phyloP scores from a whole-genome alignment of 179 eudicot species.

The Vitellaria paradoxa region DNA sequence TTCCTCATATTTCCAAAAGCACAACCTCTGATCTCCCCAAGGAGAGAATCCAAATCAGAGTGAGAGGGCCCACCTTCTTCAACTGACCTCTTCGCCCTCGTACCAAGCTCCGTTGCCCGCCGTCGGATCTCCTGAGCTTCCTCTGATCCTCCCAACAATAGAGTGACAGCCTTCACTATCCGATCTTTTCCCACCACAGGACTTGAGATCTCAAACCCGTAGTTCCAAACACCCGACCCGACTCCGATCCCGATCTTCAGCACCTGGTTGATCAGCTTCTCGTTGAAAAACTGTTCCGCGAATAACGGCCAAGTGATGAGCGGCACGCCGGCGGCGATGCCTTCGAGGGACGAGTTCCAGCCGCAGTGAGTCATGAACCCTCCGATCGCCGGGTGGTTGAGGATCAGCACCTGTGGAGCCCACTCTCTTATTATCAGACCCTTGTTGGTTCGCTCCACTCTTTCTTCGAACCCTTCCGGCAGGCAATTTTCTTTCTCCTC shows the following conservation, averaged over 20 bases:
- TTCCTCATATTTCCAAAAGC: too few relatives aligned
- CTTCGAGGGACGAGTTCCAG: conserved; percentile 31
- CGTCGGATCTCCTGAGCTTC: conserved; percentile 7
- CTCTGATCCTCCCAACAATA: neutral
- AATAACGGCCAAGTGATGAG: conserved; percentile 25
- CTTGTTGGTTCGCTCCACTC: neutral
- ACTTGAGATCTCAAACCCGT: neutral
- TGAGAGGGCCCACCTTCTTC: conserved; percentile 16
- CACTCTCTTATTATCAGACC: conserved; percentile 18
- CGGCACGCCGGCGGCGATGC: conserved; percentile 21
- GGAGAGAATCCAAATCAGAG: neutral
- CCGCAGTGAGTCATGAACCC: conserved; percentile 37
- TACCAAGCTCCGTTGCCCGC: neutral
- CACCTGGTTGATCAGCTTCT: conserved; percentile 10
- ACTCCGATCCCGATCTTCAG: conserved; percentile 10
- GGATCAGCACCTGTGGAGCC: conserved; percentile 25
- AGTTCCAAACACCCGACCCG: conserved; percentile 5
- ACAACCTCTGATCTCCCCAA: neutral
- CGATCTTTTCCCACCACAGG: conserved; percentile 12
- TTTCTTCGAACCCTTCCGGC: conserved; percentile 18
- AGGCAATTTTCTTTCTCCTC: neutral
- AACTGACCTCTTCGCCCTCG: neutral
- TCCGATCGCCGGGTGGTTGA: conserved; percentile 20
- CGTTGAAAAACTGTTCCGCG: conserved; percentile 28
- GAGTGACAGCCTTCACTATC: conserved; percentile 9